Percentiles rank a stretch among this genome's conserved stretches.
phyloP scores from a whole-genome alignment of 495 filamentous ascomycete genomes.

The Lineolata rhizophorae region DNA sequence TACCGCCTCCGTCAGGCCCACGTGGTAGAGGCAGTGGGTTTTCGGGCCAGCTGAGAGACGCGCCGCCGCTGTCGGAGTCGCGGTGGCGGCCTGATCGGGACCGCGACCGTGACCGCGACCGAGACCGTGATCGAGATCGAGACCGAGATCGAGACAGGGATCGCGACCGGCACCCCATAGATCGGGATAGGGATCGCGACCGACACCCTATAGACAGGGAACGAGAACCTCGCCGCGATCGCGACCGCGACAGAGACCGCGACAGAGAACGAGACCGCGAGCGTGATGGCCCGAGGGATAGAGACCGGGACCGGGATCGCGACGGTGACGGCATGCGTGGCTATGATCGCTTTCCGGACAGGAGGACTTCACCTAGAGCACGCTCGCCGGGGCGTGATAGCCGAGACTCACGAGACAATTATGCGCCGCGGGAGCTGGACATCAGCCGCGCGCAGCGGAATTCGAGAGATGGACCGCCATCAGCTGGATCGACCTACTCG shows the following conservation, averaged over 20 bases:
- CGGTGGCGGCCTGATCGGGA: slow-evolving; percentile 15
- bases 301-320: slow-evolving; percentile 22
- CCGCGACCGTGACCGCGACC: no score
- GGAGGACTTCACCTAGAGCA: slow-evolving; percentile 24
- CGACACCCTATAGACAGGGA: slow-evolving; percentile 30
- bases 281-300: no score
- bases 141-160: slow-evolving; percentile 23
- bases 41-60: slow-evolving; percentile 15
- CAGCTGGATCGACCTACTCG: slow-evolving; percentile 43
- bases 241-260: no score
- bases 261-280: no score
- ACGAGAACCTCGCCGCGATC: slow-evolving; percentile 15
- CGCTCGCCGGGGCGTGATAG: slow-evolving; percentile 21
- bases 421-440: slow-evolving; percentile 19
- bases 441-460: slow-evolving; percentile 28
- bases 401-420: slow-evolving; percentile 15
- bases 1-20: no score
- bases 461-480: slow-evolving; percentile 39
- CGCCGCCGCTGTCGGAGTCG: slow-evolving; percentile 8
- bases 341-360: slow-evolving; percentile 22
- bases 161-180: slow-evolving; percentile 9
- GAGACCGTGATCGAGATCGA: no score
- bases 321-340: slow-evolving; percentile 11
- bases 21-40: no score
- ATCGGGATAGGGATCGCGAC: slow-evolving; percentile 18